These are phyloP conservation scores for Xerocomellus amylosporus DNA, from an alignment of 768 basidiomycete genomes.

Conservation along the genomic window DNA sequence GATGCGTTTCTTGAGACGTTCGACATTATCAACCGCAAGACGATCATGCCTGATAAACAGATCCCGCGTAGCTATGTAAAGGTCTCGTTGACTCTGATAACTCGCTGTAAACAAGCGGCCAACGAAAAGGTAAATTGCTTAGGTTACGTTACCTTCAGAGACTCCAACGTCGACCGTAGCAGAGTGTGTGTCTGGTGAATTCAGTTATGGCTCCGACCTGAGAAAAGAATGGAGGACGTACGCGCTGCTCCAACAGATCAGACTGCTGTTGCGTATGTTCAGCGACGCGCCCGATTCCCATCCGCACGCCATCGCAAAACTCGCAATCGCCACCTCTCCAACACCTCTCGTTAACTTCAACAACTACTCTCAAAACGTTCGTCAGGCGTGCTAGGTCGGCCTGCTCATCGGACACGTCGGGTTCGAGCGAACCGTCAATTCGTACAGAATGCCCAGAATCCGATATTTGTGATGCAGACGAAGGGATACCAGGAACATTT, in stretches of 20 bases:
- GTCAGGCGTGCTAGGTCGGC: constrained; percentile 81
- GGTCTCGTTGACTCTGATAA: constrained; percentile 69
- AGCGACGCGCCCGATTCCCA: constrained; percentile 70
- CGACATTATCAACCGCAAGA: constrained; percentile 85
- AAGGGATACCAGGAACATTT: constrained; percentile 34
- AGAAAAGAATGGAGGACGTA: constrained; percentile 34
- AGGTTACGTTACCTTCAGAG: constrained; percentile 66
- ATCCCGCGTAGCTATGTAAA: constrained; percentile 85
- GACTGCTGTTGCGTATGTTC: constrained; percentile 67
- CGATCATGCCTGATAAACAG: constrained; percentile 84
- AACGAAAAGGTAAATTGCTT: background rate
- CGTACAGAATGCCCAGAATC: constrained; percentile 13
- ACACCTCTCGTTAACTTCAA: constrained; percentile 75
- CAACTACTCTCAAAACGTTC: constrained; percentile 74
- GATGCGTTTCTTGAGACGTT: constrained; percentile 82
- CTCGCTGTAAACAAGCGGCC: constrained; percentile 8
- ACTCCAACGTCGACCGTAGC: constrained; percentile 68
- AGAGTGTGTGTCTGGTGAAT: constrained; percentile 54
- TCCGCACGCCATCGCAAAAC: constrained; percentile 72
- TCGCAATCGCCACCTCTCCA: constrained; percentile 85
- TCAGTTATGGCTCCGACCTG: constrained; percentile 1
- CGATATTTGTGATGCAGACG: constrained; percentile 12
- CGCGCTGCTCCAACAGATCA: constrained; percentile 71
- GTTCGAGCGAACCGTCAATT: constrained; percentile 16
- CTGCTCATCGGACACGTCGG: constrained; percentile 46